Evolutionary conservation across 2,329 filamentous ascomycete species (phyloP).

Genomic region (Botrytis deweyae): DNA sequence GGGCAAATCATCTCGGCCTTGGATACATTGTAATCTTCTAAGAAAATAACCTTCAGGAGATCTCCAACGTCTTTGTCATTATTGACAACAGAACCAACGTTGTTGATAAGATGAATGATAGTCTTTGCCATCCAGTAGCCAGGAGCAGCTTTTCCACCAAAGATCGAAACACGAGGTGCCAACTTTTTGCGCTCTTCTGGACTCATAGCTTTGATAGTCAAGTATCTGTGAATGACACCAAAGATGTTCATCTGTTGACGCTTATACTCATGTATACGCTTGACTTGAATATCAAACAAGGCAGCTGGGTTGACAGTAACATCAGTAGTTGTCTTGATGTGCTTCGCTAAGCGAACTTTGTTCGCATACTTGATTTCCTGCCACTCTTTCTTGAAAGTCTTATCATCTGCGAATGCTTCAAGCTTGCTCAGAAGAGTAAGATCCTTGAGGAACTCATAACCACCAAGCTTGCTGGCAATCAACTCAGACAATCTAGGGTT

Average conservation of each 20-base stretch:
- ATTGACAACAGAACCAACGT: constrained; percentile 86
- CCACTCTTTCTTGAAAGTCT: constrained; percentile 91
- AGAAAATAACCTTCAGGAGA: constrained; percentile 92
- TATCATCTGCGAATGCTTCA: constrained; percentile 80
- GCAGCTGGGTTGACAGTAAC: constrained; percentile 82
- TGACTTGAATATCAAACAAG: constrained; percentile 96
- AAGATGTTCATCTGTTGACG: constrained; percentile 99
- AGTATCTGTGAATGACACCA: constrained; percentile 91
- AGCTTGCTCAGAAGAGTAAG: constrained; percentile 82
- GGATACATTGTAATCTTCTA: constrained; percentile 99
- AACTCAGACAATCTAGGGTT: constrained; percentile 90
- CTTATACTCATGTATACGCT: constrained; percentile 99
- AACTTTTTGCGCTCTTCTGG: constrained; percentile 84
- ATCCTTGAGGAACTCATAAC: constrained; percentile 84
- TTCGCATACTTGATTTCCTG: constrained; percentile 95
- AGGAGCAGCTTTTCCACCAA: constrained; percentile 95
- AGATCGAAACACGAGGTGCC: constrained; percentile 86
- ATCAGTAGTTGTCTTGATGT: constrained; percentile 80
- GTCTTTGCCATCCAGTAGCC: constrained; percentile 99
- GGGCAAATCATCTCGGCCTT: constrained; percentile 97
- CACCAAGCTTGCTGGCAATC: constrained; percentile 85
- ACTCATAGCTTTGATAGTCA: constrained; percentile 81
- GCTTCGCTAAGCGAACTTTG: constrained; percentile 87
- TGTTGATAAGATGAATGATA: constrained; percentile 94
- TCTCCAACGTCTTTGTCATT: constrained; percentile 90